These are phyloP conservation scores for Fonsecaea nubica DNA, from an alignment of 2,329 filamentous ascomycete genomes.

Conservation along the genomic window DNA sequence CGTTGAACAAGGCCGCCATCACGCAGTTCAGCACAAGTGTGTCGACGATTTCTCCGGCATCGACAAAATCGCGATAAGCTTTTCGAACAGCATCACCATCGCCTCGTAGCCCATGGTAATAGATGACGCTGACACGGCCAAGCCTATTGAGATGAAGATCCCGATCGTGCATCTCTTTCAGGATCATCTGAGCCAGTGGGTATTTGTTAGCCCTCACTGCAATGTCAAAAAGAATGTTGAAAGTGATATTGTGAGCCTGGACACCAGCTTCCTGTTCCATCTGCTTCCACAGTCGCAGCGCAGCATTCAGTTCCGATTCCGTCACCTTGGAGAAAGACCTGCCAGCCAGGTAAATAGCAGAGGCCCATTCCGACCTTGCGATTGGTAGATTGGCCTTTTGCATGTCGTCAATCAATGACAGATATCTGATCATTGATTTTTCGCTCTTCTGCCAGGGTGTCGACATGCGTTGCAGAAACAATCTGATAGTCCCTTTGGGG, in stretches of 20 bases:
- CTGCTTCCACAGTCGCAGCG: constrained; percentile 80
- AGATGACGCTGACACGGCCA: constrained; percentile 81
- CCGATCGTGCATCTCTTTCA: constrained; percentile 77
- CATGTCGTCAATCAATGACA: constrained; percentile 83
- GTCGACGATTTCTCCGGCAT: constrained; percentile 85
- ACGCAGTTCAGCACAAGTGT: constrained; percentile 85
- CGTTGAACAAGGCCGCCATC: constrained; percentile 76
- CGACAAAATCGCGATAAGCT: constrained; percentile 83
- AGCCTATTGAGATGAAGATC: constrained; percentile 74
- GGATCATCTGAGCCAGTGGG: constrained; percentile 80
- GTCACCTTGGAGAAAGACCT: constrained; percentile 67
- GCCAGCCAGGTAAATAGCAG: constrained; percentile 78
- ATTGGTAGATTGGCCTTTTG: constrained; percentile 74
- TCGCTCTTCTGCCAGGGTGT: constrained; percentile 63
- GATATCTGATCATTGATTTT: constrained; percentile 77
- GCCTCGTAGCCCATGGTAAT: constrained; percentile 77
- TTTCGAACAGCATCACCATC: constrained; percentile 76
- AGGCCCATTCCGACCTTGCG: constrained; percentile 76
- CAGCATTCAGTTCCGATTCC: constrained; percentile 67
- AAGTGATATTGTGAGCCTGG: constrained; percentile 76
- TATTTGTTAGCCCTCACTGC: constrained; percentile 87
- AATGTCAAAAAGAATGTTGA: constrained; percentile 90
- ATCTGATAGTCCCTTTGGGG: constrained; percentile 60
- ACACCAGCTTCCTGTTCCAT: constrained; percentile 80
- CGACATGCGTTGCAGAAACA: constrained; percentile 72